A percentile compares a stretch with the other conserved stretches of the same genome.
Evolutionary conservation across 1,139 yeast genomes (phyloP).

Genomic region (Protomyces inundatus): DNA sequence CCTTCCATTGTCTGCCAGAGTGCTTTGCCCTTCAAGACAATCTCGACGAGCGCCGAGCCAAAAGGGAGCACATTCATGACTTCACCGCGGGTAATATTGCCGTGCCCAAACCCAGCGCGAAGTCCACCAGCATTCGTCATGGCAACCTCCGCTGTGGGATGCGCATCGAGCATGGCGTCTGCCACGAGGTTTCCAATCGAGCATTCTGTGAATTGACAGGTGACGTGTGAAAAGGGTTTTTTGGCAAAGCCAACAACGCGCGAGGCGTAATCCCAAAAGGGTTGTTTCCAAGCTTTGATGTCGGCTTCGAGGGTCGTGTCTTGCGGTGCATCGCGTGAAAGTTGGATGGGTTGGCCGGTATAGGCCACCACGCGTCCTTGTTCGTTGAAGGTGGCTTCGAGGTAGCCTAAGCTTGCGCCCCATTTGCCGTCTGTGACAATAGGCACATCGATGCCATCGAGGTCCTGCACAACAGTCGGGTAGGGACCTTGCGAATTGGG

Average conservation of each 20-base stretch:
- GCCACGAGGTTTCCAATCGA: conserved; percentile 20
- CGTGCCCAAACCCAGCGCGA: conserved; percentile 9
- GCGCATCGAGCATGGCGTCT: conserved; percentile 21
- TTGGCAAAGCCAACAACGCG: conserved; percentile 20
- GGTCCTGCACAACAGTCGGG: conserved; percentile 14
- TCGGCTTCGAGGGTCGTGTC: not conserved
- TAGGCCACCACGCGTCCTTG: conserved; percentile 5
- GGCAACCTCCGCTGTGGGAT: conserved; percentile 10
- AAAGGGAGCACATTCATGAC: conserved; percentile 22
- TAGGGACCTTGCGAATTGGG: conserved; percentile 22
- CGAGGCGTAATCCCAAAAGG: conserved; percentile 12
- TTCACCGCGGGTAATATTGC: conserved; percentile 23
- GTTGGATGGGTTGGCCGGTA: conserved; percentile 19
- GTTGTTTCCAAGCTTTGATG: conserved; percentile 14
- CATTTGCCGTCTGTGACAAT: conserved; percentile 23
- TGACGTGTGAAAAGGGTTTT: conserved; percentile 7
- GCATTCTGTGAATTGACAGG: conserved; percentile 24
- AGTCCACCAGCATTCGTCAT: conserved; percentile 23
- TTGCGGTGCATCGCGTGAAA: not conserved
- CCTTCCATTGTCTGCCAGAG: conserved; percentile 18
- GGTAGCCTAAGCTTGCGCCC: conserved; percentile 19
- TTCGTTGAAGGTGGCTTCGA: conserved; percentile 4
- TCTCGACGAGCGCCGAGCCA: conserved; percentile 16
- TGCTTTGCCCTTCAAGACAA: conserved; percentile 10
- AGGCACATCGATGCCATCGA: conserved; percentile 13